Conservation (phyloP, 2,329 filamentous ascomycete species). For the Aspergillus persii region DNA sequence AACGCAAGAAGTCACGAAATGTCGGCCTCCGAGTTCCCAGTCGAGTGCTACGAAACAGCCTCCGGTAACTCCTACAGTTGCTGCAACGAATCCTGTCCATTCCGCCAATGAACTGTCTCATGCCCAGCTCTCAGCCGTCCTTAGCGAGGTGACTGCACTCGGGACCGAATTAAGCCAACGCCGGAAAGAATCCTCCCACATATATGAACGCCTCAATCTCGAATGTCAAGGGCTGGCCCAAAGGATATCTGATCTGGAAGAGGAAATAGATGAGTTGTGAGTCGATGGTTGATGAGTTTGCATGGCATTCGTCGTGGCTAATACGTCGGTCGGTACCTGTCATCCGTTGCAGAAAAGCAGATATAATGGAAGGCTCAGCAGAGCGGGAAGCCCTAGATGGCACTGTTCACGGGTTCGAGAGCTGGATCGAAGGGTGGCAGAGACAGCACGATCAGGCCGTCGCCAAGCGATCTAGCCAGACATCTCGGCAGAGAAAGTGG, state of each 20-base stretch:
- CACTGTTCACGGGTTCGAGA: slow-evolving; percentile 35
- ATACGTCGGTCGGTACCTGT: neutral
- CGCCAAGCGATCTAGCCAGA: slow-evolving; percentile 1
- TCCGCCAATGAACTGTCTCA: slow-evolving; percentile 9
- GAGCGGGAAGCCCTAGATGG: slow-evolving; percentile 37
- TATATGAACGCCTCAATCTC: slow-evolving; percentile 60
- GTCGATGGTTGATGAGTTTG: slow-evolving; percentile 10
- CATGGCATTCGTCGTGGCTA: neutral
- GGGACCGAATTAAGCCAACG: slow-evolving; percentile 25
- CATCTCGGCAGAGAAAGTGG: slow-evolving; percentile 20
- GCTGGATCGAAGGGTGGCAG: slow-evolving; percentile 30
- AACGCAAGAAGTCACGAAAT: slow-evolving; percentile 19
- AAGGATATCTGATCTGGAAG: slow-evolving; percentile 60
- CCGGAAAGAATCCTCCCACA: slow-evolving; percentile 49
- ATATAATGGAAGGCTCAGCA: slow-evolving; percentile 33
- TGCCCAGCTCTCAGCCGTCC: slow-evolving; percentile 21
- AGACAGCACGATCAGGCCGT: slow-evolving; percentile 19
- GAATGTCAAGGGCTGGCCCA: slow-evolving; percentile 58
- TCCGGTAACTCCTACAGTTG: neutral
- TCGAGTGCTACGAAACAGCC: slow-evolving; percentile 1
- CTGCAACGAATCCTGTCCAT: neutral
- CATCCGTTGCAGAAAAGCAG: slow-evolving; percentile 21
- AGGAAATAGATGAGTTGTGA: slow-evolving; percentile 58
- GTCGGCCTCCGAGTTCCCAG: slow-evolving; percentile 11
- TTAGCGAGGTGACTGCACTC: slow-evolving; percentile 25